Conservation (phyloP, 805 yeast genomes). For the Kazachstania bromeliacearum region DNA sequence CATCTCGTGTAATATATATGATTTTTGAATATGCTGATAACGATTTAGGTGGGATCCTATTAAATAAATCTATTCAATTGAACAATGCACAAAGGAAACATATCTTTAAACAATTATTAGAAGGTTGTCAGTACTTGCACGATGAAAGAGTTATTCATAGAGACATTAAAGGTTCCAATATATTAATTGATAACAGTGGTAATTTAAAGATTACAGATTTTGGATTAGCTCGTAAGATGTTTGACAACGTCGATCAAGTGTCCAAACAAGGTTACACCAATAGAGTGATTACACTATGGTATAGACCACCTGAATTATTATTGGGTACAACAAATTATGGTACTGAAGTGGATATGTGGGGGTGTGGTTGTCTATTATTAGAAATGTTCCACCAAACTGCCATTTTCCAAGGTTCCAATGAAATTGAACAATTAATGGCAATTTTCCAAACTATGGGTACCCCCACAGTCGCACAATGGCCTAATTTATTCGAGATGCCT, state of each 20-base stretch:
- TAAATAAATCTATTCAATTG: slow-evolving; percentile 60
- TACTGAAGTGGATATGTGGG: slow-evolving; percentile 92
- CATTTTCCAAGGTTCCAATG: slow-evolving; percentile 81
- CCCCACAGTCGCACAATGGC: slow-evolving; percentile 67
- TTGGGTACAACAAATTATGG: slow-evolving; percentile 88
- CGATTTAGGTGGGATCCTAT: slow-evolving; percentile 79
- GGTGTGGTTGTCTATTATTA: slow-evolving; percentile 82
- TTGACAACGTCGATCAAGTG: slow-evolving; percentile 31
- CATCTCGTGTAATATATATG: slow-evolving; percentile 59
- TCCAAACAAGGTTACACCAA: slow-evolving; percentile 74
- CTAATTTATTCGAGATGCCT: slow-evolving; percentile 66
- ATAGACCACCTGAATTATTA: slow-evolving; percentile 89
- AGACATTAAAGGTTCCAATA: slow-evolving; percentile 76
- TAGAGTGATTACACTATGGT: slow-evolving; percentile 93
- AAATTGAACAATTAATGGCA: slow-evolving; percentile 67
- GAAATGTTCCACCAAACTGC: slow-evolving; percentile 73
- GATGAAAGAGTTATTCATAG: slow-evolving; percentile 61
- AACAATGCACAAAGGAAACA: slow-evolving; percentile 57
- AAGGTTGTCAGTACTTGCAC: slow-evolving; percentile 64
- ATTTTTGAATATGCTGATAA: slow-evolving; percentile 89
- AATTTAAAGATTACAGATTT: slow-evolving; percentile 68
- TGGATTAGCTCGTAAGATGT: slow-evolving; percentile 74
- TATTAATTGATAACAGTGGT: slow-evolving; percentile 55
- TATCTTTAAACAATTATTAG: slow-evolving; percentile 53
- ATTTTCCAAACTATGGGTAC: slow-evolving; percentile 84